These are phyloP conservation scores for Picea glauca DNA, from an alignment of 75 land plant genomes.

Conservation along the genomic window DNA sequence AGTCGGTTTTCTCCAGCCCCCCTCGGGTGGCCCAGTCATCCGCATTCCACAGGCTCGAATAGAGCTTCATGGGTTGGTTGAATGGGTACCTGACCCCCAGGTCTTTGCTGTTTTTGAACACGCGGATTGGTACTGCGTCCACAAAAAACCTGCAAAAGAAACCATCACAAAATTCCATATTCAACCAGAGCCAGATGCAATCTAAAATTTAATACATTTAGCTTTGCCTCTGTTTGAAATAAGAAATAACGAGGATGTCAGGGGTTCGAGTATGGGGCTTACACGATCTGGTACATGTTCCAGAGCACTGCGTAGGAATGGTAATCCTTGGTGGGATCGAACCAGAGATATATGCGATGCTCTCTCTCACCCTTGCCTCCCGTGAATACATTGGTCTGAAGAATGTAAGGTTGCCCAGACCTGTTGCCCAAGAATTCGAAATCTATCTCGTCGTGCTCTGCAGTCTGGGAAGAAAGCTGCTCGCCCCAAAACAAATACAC, in stretches of 20 bases:
- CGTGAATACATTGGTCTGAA: conserved; percentile 27
- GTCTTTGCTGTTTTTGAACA: conserved; percentile 48
- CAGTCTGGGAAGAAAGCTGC: conserved; percentile 10
- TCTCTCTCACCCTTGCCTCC: conserved; percentile 29
- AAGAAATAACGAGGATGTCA: no score
- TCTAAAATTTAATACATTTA: no score
- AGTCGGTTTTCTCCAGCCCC: conserved; percentile 49
- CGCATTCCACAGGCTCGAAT: conserved; percentile 60
- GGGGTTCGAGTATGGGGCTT: not conserved
- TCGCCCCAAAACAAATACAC: no score
- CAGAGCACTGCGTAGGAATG: conserved; percentile 26
- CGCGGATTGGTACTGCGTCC: conserved; percentile 42
- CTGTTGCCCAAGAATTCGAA: conserved; percentile 28
- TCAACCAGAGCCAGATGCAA: no score
- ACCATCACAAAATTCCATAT: no score
- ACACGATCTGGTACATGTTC: conserved; percentile 30
- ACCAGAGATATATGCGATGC: conserved; percentile 27
- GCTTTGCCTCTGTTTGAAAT: no score
- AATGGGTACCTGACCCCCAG: conserved; percentile 45
- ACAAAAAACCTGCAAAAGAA: conserved; percentile 36
- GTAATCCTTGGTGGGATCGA: conserved; percentile 16
- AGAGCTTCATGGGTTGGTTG: conserved; percentile 51
- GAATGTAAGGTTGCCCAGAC: conserved; percentile 18
- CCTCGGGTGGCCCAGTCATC: conserved; percentile 61
- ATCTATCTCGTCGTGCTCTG: conserved; percentile 27